Conservation (phyloP, 2,329 filamentous ascomycete genomes). For the Macroventuria anomochaeta region DNA sequence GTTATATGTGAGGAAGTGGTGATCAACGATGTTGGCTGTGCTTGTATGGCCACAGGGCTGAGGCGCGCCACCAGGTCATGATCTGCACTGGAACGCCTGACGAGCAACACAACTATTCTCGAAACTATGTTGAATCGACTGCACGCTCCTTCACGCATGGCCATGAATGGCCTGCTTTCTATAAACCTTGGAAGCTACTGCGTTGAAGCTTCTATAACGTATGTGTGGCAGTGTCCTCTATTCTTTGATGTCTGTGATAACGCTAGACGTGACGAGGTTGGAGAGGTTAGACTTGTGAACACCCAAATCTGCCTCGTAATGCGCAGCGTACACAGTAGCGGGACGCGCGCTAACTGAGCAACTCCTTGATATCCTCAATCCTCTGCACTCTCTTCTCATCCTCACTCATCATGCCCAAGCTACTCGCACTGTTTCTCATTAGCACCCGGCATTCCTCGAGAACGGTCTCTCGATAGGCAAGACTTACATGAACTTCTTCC, state of each 20-base stretch:
- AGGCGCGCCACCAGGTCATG: not conserved
- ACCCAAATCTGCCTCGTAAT: not conserved
- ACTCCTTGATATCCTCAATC: constrained; percentile 92
- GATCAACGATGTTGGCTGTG: not conserved
- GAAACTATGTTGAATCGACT: not conserved
- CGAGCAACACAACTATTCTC: too few species aligned
- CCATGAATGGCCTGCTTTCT: not conserved
- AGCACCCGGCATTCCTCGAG: too few species aligned
- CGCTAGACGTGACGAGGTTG: too few species aligned
- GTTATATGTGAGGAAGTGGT: too few species aligned
- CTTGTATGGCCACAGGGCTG: not conserved
- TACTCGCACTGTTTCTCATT: constrained; percentile 74
- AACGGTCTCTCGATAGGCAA: too few species aligned
- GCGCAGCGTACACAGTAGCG: too few species aligned
- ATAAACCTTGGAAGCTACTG: not conserved
- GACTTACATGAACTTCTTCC: constrained; percentile 93
- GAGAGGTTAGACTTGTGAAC: not conserved
- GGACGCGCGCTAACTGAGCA: constrained; percentile 65
- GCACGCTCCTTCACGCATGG: not conserved
- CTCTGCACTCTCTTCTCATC: constrained; percentile 89
- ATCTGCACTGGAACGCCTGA: not conserved
- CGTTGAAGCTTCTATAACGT: too few species aligned
- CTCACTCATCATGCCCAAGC: constrained; percentile 90
- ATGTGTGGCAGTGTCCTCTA: too few species aligned
- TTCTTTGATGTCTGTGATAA: not conserved